A percentile compares a stretch with the other conserved stretches of the same genome.
Evolutionary conservation across 495 filamentous ascomycete species (phyloP).

Genomic region (Clavariopsis aquatica): DNA sequence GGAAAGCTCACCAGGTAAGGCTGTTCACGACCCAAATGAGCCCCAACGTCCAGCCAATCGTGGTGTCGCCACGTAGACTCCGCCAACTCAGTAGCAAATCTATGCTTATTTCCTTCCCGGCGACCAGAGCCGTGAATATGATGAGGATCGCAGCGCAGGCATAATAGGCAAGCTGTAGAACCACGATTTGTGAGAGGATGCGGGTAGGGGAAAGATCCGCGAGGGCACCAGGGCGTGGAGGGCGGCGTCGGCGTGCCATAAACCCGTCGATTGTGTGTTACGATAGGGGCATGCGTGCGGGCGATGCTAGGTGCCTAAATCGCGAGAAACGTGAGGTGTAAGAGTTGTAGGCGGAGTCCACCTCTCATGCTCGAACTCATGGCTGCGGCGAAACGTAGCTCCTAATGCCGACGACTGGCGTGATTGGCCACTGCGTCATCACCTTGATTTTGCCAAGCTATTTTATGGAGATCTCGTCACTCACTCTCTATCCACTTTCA

Average conservation of each 20-base stretch:
- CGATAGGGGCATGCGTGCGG: slow-evolving; percentile 7
- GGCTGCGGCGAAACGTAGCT: neutral
- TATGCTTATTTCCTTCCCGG: slow-evolving; percentile 68
- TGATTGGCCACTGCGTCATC: slow-evolving; percentile 7
- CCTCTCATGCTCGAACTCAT: neutral
- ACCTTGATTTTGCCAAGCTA: neutral
- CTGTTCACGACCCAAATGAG: slow-evolving; percentile 83
- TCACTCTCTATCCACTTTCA: neutral
- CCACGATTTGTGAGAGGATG: slow-evolving; percentile 81
- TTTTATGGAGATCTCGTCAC: neutral
- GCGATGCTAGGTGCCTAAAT: neutral
- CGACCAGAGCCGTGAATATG: slow-evolving; percentile 83
- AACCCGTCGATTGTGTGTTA: slow-evolving; percentile 9
- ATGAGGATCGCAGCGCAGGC: slow-evolving; percentile 70
- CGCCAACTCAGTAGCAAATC: slow-evolving; percentile 80
- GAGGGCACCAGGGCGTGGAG: slow-evolving; percentile 74
- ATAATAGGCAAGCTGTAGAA: slow-evolving; percentile 88
- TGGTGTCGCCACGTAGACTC: slow-evolving; percentile 82
- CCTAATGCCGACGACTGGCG: slow-evolving; percentile 9
- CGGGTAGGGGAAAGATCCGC: slow-evolving; percentile 80
- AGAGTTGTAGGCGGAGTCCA: neutral
- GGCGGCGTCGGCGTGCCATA: slow-evolving; percentile 77
- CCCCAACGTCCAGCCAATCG: slow-evolving; percentile 86
- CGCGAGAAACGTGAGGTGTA: neutral
- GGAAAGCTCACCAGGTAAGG: slow-evolving; percentile 65